These are phyloP conservation scores for Choanephora cucurbitarum DNA, from an alignment of 371 early-diverging fungal genomes.

Conservation along the genomic window DNA sequence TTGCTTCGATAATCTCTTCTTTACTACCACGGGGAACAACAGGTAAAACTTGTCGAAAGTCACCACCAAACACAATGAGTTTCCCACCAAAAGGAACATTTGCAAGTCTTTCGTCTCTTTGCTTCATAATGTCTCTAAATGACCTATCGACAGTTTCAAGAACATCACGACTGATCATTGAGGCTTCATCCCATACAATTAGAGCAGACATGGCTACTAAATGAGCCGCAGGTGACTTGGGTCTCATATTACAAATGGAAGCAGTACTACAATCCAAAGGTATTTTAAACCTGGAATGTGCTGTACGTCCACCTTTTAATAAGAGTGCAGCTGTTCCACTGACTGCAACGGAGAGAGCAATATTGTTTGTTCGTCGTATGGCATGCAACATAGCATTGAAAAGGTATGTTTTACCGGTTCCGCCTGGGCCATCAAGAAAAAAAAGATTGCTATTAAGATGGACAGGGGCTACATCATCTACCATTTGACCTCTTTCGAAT, in stretches of 20 bases:
- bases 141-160: conserved; percentile 29
- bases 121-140: conserved; percentile 27
- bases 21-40: conserved; percentile 14
- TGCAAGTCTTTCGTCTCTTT: conserved; percentile 5
- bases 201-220: conserved; percentile 10
- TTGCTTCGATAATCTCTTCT: conserved; percentile 3
- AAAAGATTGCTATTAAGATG: not conserved
- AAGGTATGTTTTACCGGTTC: conserved; percentile 11
- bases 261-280: conserved; percentile 13
- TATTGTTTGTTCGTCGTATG: not conserved
- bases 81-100: conserved; percentile 32
- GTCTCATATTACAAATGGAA: conserved; percentile 17
- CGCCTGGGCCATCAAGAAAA: conserved; percentile 23
- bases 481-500: not conserved
- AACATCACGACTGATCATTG: conserved; percentile 22
- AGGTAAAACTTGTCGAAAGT: conserved; percentile 13
- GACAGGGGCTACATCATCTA: not conserved
- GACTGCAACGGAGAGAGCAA: conserved; percentile 21
- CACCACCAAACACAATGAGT: conserved; percentile 18
- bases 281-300: conserved; percentile 29
- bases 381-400: conserved; percentile 10
- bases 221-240: conserved; percentile 3
- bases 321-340: conserved; percentile 35
- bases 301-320: conserved; percentile 29
- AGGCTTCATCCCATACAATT: conserved; percentile 41